Conservation (phyloP, 2,329 filamentous ascomycete genomes). For the Didymella arachidicola region DNA sequence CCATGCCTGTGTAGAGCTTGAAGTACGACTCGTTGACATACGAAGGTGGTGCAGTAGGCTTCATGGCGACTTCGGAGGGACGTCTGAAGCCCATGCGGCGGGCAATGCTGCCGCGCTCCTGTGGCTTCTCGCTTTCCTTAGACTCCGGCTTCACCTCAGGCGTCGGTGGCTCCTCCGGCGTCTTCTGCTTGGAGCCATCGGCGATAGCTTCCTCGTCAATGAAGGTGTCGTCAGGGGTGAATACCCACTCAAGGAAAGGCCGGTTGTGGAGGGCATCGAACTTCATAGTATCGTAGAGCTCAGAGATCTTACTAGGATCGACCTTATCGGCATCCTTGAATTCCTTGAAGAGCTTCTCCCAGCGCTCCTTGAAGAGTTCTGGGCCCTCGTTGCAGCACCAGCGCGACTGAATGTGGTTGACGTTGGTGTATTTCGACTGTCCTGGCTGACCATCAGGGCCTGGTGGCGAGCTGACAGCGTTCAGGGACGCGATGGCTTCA, state of each 20-base stretch:
- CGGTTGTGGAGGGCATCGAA: slow-evolving; percentile 97
- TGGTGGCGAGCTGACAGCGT: slow-evolving; percentile 46
- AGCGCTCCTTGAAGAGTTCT: slow-evolving; percentile 92
- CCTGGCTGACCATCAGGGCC: slow-evolving; percentile 47
- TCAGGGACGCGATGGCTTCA: slow-evolving; percentile 68
- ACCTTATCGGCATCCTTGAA: slow-evolving; percentile 98
- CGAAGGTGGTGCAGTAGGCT: slow-evolving; percentile 32
- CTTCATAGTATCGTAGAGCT: slow-evolving; percentile 99
- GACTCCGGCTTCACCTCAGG: slow-evolving; percentile 33
- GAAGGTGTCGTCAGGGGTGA: slow-evolving; percentile 83
- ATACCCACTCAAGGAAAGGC: slow-evolving; percentile 96
- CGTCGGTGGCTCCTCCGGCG: slow-evolving; percentile 38
- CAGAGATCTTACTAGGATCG: slow-evolving; percentile 97
- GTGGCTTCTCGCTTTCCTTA: slow-evolving; percentile 50
- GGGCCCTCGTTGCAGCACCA: slow-evolving; percentile 98
- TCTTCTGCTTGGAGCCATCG: slow-evolving; percentile 45
- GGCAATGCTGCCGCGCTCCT: slow-evolving; percentile 50
- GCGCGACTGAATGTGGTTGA: slow-evolving; percentile 74
- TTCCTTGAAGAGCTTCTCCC: slow-evolving; percentile 97
- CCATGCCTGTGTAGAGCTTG: slow-evolving; percentile 82
- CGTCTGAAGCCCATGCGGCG: slow-evolving; percentile 63
- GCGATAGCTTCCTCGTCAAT: slow-evolving; percentile 66
- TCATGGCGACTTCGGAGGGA: slow-evolving; percentile 54
- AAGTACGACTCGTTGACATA: slow-evolving; percentile 74
- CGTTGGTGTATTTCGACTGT: slow-evolving; percentile 46